Conservation (phyloP, 2,329 filamentous ascomycete species). For the Colletotrichum acutatum region DNA sequence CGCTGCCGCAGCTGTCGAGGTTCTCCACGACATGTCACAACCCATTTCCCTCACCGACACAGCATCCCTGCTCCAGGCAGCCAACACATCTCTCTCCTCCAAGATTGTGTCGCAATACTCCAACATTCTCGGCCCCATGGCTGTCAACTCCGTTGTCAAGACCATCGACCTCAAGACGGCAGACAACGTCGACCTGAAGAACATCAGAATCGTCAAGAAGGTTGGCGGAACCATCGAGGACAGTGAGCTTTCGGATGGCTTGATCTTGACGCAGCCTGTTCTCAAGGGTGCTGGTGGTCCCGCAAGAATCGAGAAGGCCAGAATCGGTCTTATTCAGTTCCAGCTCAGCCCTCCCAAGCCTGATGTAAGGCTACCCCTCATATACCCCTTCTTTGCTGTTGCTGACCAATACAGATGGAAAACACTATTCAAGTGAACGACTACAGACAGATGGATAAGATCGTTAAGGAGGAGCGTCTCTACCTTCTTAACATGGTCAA, state of each 20-base stretch:
- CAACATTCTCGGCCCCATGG: conserved; percentile 95
- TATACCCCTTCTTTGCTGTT: conserved; percentile 1
- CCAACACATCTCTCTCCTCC: conserved; percentile 95
- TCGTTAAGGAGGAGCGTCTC: conserved; percentile 97
- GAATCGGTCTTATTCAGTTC: conserved; percentile 97
- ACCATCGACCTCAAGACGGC: conserved; percentile 96
- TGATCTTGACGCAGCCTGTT: conserved; percentile 91
- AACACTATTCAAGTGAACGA: conserved; percentile 99
- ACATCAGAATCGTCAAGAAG: conserved; percentile 98
- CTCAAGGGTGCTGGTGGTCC: conserved; percentile 95
- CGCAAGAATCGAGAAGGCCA: conserved; percentile 94
- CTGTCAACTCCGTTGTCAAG: conserved; percentile 94
- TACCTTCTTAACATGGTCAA: conserved; percentile 99
- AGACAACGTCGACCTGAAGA: conserved; percentile 95
- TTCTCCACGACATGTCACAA: conserved; percentile 95
- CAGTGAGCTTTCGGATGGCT: conserved; percentile 94
- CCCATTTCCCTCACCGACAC: conserved; percentile 91
- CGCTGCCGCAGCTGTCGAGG: conserved; percentile 86
- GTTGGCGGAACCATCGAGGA: conserved; percentile 98
- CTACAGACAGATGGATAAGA: conserved; percentile 99
- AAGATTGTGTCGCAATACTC: conserved; percentile 99
- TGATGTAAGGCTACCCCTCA: conserved; percentile 70
- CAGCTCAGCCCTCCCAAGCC: conserved; percentile 98
- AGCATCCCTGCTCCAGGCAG: conserved; percentile 91
- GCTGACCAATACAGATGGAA: conserved; percentile 77